Base-by-base conservation (phyloP, 495 filamentous ascomycete genomes). In the Annulohypoxylon moriforme region DNA sequence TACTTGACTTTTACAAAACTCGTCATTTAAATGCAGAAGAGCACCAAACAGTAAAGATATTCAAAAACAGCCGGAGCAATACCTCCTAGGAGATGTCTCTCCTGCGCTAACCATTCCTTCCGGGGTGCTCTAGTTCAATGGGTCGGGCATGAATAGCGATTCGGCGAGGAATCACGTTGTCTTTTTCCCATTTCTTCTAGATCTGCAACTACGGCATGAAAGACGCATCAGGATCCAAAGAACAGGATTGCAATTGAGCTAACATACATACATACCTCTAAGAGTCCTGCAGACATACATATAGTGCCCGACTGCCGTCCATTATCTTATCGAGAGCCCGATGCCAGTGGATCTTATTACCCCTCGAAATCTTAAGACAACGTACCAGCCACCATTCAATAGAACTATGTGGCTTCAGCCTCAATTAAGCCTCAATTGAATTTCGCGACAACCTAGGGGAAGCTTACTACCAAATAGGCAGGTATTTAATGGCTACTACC, bases 151-250 rank as follows among this genome's bases (percentile, higher is more conserved):
- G 27, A 18, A 34, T 5, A 3, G 25, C 50, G 40, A 9, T 44
- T 44, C 40, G 50, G 50, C 29, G n/a, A 16, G 29, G n/a, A 18
- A 55, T 55, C 50, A 55, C 50, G 50, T 34, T 55, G 18, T 55
- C 34, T 20, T 55, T 55, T 55, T 34, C 29, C 50, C 50, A 18
- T 55, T 55, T 55, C 50, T 34, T 34, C 34, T 55, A 55, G 50
- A 34, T 33, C 50, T 55, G 29, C 50, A 34, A 33, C 27, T 34
- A 18, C 27, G 29, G 29, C 50, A 55, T 55, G 29, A 9, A 5
- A 55, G 50, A 18, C 18, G 50, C 29, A 18, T 31, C 27, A 34
- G n/a, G 29, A 13, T 16, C 8, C 14, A 33, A 1, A 55, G 36
- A 40, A 40, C 36, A 55, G 27, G 4, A 24, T 55, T n/a, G 10